These are phyloP conservation scores for Pseudocercospora musae DNA, from an alignment of 2,329 filamentous ascomycete genomes.

Conservation along the genomic window DNA sequence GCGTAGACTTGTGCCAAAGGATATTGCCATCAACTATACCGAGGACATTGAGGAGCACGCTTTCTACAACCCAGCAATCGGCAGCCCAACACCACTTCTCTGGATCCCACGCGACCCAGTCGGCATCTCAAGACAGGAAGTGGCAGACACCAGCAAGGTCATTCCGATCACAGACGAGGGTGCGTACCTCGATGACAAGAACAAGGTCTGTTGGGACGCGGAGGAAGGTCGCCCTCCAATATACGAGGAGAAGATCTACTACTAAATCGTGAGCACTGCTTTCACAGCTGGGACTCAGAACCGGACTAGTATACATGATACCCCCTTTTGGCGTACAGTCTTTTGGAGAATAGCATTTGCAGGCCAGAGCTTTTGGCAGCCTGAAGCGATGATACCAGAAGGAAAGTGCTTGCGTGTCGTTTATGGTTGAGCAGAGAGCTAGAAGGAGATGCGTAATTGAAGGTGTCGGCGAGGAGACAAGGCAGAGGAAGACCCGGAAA, in stretches of 20 bases:
- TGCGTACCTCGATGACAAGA: constrained; percentile 67
- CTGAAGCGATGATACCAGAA: constrained; percentile 10
- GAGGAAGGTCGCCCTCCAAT: constrained; percentile 58
- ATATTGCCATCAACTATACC: constrained; percentile 58
- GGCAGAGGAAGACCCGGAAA: neutral
- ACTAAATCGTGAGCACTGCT: constrained; percentile 36
- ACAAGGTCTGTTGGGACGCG: constrained; percentile 58
- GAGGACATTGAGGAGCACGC: constrained; percentile 63
- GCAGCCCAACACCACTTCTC: constrained; percentile 61
- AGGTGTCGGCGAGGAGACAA: neutral
- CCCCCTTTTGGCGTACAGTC: neutral
- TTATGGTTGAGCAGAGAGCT: neutral
- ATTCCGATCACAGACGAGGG: constrained; percentile 80
- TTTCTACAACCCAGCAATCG: constrained; percentile 71
- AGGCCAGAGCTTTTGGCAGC: constrained; percentile 3
- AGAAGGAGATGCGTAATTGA: neutral
- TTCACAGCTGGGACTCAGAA: constrained; percentile 2
- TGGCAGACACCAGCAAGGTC: constrained; percentile 66
- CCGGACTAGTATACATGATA: constrained; percentile 10
- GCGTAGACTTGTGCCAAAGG: constrained; percentile 64
- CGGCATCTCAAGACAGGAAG: constrained; percentile 73
- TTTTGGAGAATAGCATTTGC: neutral
- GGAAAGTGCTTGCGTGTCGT: neutral
- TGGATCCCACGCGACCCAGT: constrained; percentile 79
- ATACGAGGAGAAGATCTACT: constrained; percentile 56